Percentiles rank a stretch among this genome's conserved stretches.
Evolutionary conservation across 2,329 filamentous ascomycete species (phyloP).

Genomic region (Pyricularia grisea): DNA sequence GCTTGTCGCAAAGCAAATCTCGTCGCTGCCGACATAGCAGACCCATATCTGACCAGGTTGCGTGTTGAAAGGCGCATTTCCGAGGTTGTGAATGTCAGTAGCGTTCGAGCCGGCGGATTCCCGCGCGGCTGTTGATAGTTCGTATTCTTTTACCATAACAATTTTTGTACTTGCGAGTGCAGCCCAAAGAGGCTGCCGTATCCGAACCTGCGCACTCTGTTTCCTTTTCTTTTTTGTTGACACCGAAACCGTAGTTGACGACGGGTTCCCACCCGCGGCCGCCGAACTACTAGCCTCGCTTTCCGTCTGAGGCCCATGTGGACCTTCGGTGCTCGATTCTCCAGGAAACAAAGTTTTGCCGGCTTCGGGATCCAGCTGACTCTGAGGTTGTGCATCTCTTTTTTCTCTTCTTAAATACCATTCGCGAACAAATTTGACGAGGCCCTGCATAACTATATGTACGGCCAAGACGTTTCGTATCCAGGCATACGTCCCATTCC

Average conservation of each 20-base stretch:
- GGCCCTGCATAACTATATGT: conserved; percentile 65
- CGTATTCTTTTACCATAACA: conserved; percentile 85
- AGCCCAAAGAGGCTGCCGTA: conserved; percentile 88
- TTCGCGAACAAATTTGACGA: conserved; percentile 61
- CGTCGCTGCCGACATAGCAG: conserved; percentile 67
- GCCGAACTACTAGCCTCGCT: neutral
- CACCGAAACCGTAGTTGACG: conserved; percentile 19
- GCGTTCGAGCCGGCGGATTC: conserved; percentile 67
- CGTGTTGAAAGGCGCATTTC: conserved; percentile 62
- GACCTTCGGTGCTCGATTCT: conserved; percentile 13
- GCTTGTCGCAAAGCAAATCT: conserved; percentile 68
- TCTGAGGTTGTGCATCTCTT: conserved; percentile 37
- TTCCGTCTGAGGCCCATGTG: neutral
- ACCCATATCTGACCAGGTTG: conserved; percentile 72
- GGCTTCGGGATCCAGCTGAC: conserved; percentile 52
- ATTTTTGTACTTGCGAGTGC: conserved; percentile 94
- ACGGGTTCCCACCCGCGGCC: neutral
- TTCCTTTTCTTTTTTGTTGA: conserved; percentile 77
- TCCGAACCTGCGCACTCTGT: conserved; percentile 82
- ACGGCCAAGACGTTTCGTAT: conserved; percentile 60
- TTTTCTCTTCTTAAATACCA: conserved; percentile 56
- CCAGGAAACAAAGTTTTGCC: conserved; percentile 31
- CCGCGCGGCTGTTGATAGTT: conserved; percentile 67
- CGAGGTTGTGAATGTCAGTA: conserved; percentile 68
- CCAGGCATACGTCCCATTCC: conserved; percentile 53